Conservation (phyloP, 2,329 filamentous ascomycete genomes). For the Diplodia corticola region DNA sequence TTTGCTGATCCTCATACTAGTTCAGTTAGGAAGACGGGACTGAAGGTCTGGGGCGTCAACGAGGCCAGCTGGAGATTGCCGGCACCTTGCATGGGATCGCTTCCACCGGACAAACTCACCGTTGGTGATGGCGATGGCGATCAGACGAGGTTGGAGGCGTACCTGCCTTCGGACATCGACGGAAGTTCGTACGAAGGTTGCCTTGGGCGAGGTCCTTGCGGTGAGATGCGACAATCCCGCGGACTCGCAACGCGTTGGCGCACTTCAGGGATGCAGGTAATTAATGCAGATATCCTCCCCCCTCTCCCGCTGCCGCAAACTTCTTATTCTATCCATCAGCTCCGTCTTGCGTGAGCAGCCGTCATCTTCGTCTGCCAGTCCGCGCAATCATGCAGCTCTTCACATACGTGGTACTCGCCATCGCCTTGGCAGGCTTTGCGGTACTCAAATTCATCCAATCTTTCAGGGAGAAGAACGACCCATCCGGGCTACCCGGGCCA, state of each 20-base stretch:
- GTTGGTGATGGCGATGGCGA: not conserved
- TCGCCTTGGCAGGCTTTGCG: conserved; percentile 42
- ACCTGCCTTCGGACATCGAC: not conserved
- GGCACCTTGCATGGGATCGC: not conserved
- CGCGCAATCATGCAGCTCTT: conserved; percentile 42
- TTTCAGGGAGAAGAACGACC: conserved; percentile 6
- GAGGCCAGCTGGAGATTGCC: not conserved
- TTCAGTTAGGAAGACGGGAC: not conserved
- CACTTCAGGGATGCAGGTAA: not conserved
- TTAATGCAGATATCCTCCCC: not conserved
- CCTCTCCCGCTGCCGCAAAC: not conserved
- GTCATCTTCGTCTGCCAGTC: not conserved
- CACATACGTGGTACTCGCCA: conserved; percentile 38
- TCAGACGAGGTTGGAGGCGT: not conserved
- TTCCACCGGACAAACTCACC: not conserved
- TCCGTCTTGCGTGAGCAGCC: not conserved
- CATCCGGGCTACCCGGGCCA: conserved; percentile 42
- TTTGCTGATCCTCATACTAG: not conserved
- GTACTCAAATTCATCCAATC: conserved; percentile 26
- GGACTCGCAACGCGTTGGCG: not conserved
- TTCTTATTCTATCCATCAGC: not conserved
- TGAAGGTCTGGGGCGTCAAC: not conserved
- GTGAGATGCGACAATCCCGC: not conserved
- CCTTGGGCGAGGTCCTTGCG: not conserved
- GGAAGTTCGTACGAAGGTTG: not conserved